Percentiles rank a stretch among this genome's conserved stretches.
These are phyloP conservation scores for Ceriops tagal DNA, from an alignment of 345 rosid genomes.

Conservation along the genomic window DNA sequence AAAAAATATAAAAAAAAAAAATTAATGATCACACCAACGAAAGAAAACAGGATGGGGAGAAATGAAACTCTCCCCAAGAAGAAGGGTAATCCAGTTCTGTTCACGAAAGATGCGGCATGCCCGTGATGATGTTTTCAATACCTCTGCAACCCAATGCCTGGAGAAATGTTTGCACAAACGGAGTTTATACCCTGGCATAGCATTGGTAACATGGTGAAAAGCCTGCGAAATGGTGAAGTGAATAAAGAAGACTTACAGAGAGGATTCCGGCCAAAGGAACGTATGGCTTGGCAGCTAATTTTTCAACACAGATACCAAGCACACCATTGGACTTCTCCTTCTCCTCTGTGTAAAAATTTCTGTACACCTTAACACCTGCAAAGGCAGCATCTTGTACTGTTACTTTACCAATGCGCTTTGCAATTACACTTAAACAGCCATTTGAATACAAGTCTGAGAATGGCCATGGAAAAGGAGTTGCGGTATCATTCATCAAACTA, in stretches of 20 bases:
- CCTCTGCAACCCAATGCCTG: background rate
- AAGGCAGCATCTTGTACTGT: no score
- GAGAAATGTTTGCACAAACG: background rate
- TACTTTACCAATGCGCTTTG: no score
- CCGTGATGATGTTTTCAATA: background rate
- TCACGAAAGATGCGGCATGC: background rate
- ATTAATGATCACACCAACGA: no score
- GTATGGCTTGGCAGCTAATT: constrained; percentile 51
- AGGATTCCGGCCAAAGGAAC: constrained; percentile 49
- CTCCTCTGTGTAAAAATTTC: constrained; percentile 65
- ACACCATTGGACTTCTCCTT: constrained; percentile 65
- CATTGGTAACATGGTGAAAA: no score
- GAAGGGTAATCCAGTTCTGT: background rate
- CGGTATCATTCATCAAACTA: no score
- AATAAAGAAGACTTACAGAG: constrained; percentile 44
- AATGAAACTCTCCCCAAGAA: background rate
- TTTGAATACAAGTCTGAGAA: background rate
- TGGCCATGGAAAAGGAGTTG: no score
- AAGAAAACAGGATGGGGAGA: background rate
- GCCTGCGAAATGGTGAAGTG: no score
- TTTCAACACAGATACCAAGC: constrained; percentile 48
- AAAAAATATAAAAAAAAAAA: no score
- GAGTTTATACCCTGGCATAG: background rate
- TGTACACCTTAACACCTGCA: constrained; percentile 53
- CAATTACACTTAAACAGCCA: background rate